These are phyloP conservation scores for Lanmaoa rubissima DNA, from an alignment of 768 basidiomycete genomes.

Conservation along the genomic window DNA sequence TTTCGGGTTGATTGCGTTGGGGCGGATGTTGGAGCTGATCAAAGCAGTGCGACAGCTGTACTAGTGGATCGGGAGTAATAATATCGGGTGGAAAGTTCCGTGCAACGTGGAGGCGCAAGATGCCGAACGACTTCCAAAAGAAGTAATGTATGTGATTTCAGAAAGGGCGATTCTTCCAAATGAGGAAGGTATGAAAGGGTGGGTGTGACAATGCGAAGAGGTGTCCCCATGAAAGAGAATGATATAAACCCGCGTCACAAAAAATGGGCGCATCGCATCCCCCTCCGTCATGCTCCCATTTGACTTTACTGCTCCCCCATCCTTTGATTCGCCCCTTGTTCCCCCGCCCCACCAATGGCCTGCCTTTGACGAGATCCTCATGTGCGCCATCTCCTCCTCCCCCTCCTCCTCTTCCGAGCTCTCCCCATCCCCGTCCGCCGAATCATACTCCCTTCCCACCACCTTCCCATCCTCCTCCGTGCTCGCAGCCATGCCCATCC, in stretches of 20 bases:
- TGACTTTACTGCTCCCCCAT: background rate
- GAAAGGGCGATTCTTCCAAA: slow-evolving; percentile 18
- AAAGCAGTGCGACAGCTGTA: slow-evolving; percentile 22
- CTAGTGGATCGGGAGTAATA: background rate
- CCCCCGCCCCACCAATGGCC: slow-evolving; percentile 24
- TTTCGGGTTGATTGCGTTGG: slow-evolving; percentile 46
- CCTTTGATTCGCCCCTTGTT: slow-evolving; percentile 15
- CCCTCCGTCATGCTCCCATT: slow-evolving; percentile 18
- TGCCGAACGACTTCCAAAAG: slow-evolving; percentile 17
- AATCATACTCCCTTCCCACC: background rate
- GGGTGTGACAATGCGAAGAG: slow-evolving; percentile 25
- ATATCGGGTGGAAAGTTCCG: background rate
- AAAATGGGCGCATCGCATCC: background rate
- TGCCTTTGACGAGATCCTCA: slow-evolving; percentile 18
- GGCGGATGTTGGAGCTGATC: slow-evolving; percentile 40
- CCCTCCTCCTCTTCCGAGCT: slow-evolving; percentile 6
- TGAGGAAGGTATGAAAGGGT: background rate
- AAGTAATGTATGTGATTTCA: slow-evolving; percentile 29
- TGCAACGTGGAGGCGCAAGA: slow-evolving; percentile 25
- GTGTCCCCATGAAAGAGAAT: slow-evolving; percentile 3
- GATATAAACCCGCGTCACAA: slow-evolving; percentile 25
- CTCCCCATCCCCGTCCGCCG: slow-evolving; percentile 10
- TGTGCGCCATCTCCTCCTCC: slow-evolving; percentile 1
- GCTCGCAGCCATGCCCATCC: slow-evolving; percentile 31
- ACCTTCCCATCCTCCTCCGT: slow-evolving; percentile 17